phyloP scores from a whole-genome alignment of 352 stramenopile species.

The Phytopythium delawarense region DNA sequence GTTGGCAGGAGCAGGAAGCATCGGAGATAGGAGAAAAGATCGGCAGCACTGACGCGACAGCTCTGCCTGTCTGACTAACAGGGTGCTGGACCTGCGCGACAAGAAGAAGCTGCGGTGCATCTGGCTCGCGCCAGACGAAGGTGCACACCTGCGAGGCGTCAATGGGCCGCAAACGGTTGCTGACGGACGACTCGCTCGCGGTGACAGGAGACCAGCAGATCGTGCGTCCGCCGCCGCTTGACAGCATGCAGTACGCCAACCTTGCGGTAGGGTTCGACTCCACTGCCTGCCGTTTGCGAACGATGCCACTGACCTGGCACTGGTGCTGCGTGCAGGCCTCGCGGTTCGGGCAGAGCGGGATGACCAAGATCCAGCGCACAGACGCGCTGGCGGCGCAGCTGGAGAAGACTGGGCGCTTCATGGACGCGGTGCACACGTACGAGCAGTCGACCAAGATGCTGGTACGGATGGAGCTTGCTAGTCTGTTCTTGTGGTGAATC shows the following conservation, averaged over 20 bases:
- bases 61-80: neutral
- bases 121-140: slow-evolving; percentile 68
- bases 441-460: slow-evolving; percentile 71
- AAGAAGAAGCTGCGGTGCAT: slow-evolving; percentile 68
- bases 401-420: slow-evolving; percentile 53
- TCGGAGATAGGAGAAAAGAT: no score
- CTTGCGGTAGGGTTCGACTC: slow-evolving; percentile 26
- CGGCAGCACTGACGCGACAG: no score
- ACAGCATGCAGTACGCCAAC: slow-evolving; percentile 60
- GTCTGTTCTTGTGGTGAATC: no score
- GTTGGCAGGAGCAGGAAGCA: neutral
- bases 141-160: slow-evolving; percentile 10
- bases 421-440: slow-evolving; percentile 71
- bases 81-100: slow-evolving; percentile 47
- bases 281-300: neutral
- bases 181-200: neutral
- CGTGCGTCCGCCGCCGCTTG: slow-evolving; percentile 43
- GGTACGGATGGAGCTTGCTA: slow-evolving; percentile 15
- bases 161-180: neutral
- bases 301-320: neutral
- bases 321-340: slow-evolving; percentile 25
- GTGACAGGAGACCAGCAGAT: slow-evolving; percentile 50
- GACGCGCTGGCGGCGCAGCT: slow-evolving; percentile 56
- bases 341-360: slow-evolving; percentile 48
- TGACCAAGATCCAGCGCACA: slow-evolving; percentile 58